phyloP scores from a whole-genome alignment of 2,329 filamentous ascomycete genomes.

The Moelleriella libera region DNA sequence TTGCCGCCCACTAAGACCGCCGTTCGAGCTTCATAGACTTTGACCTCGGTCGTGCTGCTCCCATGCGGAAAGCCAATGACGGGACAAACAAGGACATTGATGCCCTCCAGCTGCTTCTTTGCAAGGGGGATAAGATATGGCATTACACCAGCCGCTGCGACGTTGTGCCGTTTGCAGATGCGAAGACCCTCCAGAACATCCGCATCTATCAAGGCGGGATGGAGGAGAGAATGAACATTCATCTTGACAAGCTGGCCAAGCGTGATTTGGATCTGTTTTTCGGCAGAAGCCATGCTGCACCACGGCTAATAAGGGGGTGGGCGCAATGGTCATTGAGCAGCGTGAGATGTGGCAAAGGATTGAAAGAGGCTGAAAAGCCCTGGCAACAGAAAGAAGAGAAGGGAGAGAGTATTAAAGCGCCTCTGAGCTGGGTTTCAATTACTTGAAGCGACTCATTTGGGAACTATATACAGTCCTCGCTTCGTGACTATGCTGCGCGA shows the following conservation, averaged over 20 bases:
- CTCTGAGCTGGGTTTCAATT: no score
- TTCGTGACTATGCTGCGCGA: no score
- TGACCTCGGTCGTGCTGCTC: slow-evolving; percentile 37
- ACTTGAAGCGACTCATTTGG: no score
- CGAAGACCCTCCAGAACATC: slow-evolving; percentile 34
- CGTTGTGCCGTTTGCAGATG: slow-evolving; percentile 29
- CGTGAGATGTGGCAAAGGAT: no score
- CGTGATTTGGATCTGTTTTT: slow-evolving; percentile 15
- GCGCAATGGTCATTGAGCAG: no score
- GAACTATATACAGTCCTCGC: no score
- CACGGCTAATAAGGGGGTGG: background rate
- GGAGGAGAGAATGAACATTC: slow-evolving; percentile 48
- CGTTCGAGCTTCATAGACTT: slow-evolving; percentile 35
- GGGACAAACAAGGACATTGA: slow-evolving; percentile 35
- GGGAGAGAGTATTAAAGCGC: no score
- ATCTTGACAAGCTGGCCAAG: slow-evolving; percentile 32
- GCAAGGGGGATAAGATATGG: slow-evolving; percentile 39
- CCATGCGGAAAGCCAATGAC: slow-evolving; percentile 50
- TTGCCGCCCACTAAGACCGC: slow-evolving; percentile 31
- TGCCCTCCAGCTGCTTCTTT: slow-evolving; percentile 28
- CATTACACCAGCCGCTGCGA: slow-evolving; percentile 44
- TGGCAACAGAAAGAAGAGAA: no score
- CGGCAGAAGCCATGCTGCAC: background rate
- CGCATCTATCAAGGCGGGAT: slow-evolving; percentile 45
- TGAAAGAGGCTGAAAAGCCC: no score